Conservation (phyloP, 345 rosid genomes). For the Lumnitzera racemosa region DNA sequence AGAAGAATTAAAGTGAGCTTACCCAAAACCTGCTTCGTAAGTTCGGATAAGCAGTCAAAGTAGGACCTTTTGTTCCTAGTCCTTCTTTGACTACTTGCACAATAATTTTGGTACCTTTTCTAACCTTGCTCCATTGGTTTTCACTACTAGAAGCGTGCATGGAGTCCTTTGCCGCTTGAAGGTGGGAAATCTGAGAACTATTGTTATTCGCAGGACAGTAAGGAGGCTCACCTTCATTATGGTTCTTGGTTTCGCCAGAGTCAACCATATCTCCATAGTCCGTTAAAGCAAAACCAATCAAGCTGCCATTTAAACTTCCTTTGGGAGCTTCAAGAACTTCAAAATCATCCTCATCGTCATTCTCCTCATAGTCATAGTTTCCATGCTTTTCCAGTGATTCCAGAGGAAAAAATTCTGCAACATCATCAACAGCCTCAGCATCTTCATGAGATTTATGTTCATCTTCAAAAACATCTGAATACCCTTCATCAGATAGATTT, state of each 20-base stretch:
- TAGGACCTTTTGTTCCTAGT: constrained; percentile 89
- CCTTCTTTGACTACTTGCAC: constrained; percentile 99
- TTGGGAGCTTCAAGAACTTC: constrained; percentile 47
- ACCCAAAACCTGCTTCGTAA: constrained; percentile 97
- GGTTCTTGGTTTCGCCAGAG: constrained; percentile 33
- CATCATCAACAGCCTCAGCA: constrained; percentile 40
- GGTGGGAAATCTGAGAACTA: constrained; percentile 24
- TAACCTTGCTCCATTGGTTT: constrained; percentile 70
- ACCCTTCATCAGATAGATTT: constrained; percentile 25
- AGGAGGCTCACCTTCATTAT: constrained; percentile 33
- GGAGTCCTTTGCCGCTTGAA: constrained; percentile 24
- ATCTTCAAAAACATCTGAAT: constrained; percentile 24
- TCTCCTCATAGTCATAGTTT: constrained; percentile 49
- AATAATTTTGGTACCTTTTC: constrained; percentile 83
- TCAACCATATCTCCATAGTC: constrained; percentile 35
- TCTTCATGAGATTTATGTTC: constrained; percentile 24
- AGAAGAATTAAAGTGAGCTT: constrained; percentile 13
- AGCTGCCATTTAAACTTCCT: constrained; percentile 47
- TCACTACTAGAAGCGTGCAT: constrained; percentile 19
- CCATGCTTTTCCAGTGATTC: constrained; percentile 25
- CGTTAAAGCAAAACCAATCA: constrained; percentile 38
- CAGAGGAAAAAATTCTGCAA: constrained; percentile 37
- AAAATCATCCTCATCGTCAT: constrained; percentile 56
- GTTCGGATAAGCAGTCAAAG: constrained; percentile 84
- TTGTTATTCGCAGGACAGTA: constrained; percentile 24